Conservation (phyloP, 202 grass and related monocot genomes). For the Brachypodium distachyon region DNA sequence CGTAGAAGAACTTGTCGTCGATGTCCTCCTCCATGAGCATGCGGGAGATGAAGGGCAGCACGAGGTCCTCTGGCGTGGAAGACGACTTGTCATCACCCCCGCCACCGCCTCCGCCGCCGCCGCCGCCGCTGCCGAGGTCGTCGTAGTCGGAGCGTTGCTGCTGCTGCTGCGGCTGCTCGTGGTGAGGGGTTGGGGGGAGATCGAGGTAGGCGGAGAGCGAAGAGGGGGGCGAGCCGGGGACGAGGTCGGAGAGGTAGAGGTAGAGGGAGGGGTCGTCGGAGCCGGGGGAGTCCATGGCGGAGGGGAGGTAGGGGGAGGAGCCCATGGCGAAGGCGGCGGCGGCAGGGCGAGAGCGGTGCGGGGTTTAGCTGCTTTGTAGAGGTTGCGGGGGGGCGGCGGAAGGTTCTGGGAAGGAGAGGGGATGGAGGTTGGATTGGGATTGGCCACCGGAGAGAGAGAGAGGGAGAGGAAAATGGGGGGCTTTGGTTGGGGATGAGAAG, state of each 20-base stretch:
- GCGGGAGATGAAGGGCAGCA: conserved; percentile 67
- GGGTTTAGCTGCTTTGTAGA: conserved; percentile 36
- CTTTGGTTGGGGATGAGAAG: background rate
- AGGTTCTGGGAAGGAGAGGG: conserved; percentile 29
- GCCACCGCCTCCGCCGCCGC: background rate
- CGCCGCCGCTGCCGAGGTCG: background rate
- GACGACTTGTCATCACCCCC: background rate
- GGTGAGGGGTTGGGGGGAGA: conserved; percentile 23
- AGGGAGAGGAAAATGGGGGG: background rate
- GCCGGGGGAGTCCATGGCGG: background rate
- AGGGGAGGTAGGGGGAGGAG: conserved; percentile 11
- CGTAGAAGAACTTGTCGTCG: conserved; percentile 57
- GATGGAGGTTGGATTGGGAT: background rate
- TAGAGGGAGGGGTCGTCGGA: conserved; percentile 4
- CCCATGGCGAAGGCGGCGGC: conserved; percentile 23
- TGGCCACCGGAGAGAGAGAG: background rate
- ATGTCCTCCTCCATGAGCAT: conserved; percentile 95
- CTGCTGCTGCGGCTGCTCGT: background rate
- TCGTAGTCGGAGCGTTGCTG: background rate
- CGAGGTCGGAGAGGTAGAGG: conserved; percentile 39
- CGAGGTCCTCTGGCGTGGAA: conserved; percentile 40
- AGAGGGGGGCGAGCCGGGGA: conserved; percentile 10
- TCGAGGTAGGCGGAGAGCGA: conserved; percentile 38
- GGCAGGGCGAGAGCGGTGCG: background rate
- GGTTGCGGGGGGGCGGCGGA: background rate